A percentile compares a stretch with the other conserved stretches of the same genome.
Conservation (phyloP, 2,329 filamentous ascomycete genomes). For the Hortaea werneckii region DNA sequence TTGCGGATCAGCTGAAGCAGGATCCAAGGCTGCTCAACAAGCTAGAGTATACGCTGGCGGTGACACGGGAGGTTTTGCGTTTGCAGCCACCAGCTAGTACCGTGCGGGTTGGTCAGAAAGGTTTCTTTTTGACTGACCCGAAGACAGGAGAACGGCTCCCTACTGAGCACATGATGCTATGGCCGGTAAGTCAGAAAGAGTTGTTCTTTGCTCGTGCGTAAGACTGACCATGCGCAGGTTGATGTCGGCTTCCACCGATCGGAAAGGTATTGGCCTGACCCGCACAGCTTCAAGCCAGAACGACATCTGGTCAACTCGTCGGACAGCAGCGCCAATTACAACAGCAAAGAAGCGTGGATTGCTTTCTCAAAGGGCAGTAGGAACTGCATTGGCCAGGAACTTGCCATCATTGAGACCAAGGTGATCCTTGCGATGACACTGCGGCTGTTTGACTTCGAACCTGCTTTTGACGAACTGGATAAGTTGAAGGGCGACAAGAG, state of each 20-base stretch:
- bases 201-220: no score
- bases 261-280: slow-evolving; percentile 30
- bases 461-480: slow-evolving; percentile 27
- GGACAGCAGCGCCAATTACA: slow-evolving; percentile 24
- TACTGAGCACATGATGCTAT: slow-evolving; percentile 36
- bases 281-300: slow-evolving; percentile 20
- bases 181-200: slow-evolving; percentile 21
- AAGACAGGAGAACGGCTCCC: slow-evolving; percentile 34
- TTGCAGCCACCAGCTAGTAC: slow-evolving; percentile 41
- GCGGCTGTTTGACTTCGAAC: slow-evolving; percentile 41
- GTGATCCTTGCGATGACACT: slow-evolving; percentile 41
- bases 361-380: slow-evolving; percentile 46
- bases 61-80: slow-evolving; percentile 45
- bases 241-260: slow-evolving; percentile 29
- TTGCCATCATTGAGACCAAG: slow-evolving; percentile 44
- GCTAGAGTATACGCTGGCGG: slow-evolving; percentile 42
- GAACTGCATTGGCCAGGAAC: slow-evolving; percentile 48
- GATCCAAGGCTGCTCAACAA: slow-evolving; percentile 40
- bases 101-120: slow-evolving; percentile 23
- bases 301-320: slow-evolving; percentile 5
- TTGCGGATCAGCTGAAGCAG: slow-evolving; percentile 29
- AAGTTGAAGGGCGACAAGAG: slow-evolving; percentile 26
- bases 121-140: slow-evolving; percentile 32
- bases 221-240: not conserved
- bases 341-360: slow-evolving; percentile 40